These are phyloP conservation scores for Cercospora sp. DNA, from an alignment of 2,329 filamentous ascomycete species.

Conservation along the genomic window DNA sequence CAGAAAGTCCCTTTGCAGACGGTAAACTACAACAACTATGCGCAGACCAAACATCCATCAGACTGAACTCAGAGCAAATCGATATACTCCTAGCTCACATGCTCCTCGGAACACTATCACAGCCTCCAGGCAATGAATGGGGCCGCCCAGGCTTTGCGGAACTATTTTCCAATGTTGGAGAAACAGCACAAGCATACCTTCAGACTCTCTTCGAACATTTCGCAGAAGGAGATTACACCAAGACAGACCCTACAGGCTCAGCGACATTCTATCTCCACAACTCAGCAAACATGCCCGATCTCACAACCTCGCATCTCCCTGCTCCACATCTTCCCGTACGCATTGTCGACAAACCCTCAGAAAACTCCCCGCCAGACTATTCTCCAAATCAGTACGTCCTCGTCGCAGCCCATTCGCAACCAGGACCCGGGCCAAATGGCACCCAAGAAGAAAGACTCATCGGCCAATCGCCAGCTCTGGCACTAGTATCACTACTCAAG, in stretches of 20 bases:
- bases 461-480: slow-evolving; percentile 19
- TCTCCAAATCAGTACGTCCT: slow-evolving; percentile 2
- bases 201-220: slow-evolving; percentile 17
- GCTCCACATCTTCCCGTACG: slow-evolving; percentile 2
- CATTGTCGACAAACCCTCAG: slow-evolving; percentile 7
- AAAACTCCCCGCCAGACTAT: background rate
- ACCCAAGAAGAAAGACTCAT: slow-evolving; percentile 21
- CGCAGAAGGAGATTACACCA: slow-evolving; percentile 10
- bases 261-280: background rate
- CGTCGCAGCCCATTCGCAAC: slow-evolving; percentile 17
- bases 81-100: slow-evolving; percentile 12
- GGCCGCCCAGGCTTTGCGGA: slow-evolving; percentile 16
- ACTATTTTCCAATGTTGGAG: background rate
- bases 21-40: slow-evolving; percentile 8
- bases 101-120: slow-evolving; percentile 18
- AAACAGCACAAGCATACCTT: slow-evolving; percentile 13
- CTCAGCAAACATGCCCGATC: background rate
- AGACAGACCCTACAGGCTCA: background rate
- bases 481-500: slow-evolving; percentile 8
- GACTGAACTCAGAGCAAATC: background rate
- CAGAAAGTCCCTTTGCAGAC: background rate
- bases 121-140: slow-evolving; percentile 15
- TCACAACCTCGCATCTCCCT: background rate
- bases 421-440: slow-evolving; percentile 18
- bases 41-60: background rate